Conservation (phyloP, 805 yeast species). For the Ogataea philodendri region DNA sequence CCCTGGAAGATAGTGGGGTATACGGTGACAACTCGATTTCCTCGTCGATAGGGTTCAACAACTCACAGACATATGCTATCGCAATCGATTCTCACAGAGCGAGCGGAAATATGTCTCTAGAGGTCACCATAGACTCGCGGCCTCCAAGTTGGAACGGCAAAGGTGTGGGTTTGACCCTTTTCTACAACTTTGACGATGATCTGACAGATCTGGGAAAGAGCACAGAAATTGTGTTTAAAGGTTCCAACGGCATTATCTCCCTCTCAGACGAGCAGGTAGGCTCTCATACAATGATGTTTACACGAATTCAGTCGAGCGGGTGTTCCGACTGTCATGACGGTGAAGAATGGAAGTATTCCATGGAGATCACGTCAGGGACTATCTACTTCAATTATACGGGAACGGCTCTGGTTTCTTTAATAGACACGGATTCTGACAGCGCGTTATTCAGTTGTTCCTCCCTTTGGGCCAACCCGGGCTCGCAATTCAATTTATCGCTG, state of each 20-base stretch:
- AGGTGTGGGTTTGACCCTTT: conserved; percentile 6
- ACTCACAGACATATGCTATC: conserved; percentile 15
- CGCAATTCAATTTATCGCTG: conserved; percentile 9
- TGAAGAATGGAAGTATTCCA: conserved; percentile 54
- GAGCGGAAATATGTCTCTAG: conserved; percentile 5
- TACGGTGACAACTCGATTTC: conserved; percentile 5
- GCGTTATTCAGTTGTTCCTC: conserved; percentile 45
- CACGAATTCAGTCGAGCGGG: conserved; percentile 23
- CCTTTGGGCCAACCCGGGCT: conserved; percentile 3
- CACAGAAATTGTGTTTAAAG: conserved; percentile 2
- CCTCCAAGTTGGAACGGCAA: conserved; percentile 8
- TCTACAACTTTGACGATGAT: conserved; percentile 11
- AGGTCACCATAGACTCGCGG: conserved; percentile 1
- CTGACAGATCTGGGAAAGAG: conserved; percentile 4
- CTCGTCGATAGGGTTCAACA: conserved; percentile 14
- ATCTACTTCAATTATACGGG: conserved; percentile 68
- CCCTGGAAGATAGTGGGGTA: not conserved
- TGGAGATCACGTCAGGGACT: conserved; percentile 62
- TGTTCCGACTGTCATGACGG: conserved; percentile 22
- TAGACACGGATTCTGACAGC: conserved; percentile 68
- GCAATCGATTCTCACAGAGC: conserved; percentile 2
- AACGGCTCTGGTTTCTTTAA: conserved; percentile 50
- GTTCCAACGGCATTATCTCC: conserved; percentile 2
- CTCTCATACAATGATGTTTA: conserved; percentile 4
- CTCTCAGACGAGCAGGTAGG: not conserved